Percentiles rank a stretch among this genome's conserved stretches.
phyloP scores from a whole-genome alignment of 225 moss, liverwort and hornwort species.

The Sphagnum contortum region DNA sequence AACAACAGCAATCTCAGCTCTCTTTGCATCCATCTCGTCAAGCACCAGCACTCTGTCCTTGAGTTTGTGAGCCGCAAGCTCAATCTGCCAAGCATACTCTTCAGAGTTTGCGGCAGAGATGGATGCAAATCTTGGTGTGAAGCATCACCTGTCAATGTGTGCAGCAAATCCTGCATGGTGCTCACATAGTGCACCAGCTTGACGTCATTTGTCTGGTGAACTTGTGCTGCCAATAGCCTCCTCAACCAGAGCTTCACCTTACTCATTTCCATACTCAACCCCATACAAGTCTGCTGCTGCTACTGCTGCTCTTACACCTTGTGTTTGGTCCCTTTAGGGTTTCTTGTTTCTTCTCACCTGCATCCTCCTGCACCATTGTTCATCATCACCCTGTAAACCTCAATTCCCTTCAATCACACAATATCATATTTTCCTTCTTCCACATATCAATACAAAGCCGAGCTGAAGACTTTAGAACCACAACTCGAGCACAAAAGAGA shows the following conservation, averaged over 20 bases:
- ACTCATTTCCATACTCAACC: slow-evolving; percentile 32
- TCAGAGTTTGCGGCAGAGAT: slow-evolving; percentile 52
- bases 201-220: slow-evolving; percentile 47
- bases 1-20: slow-evolving; percentile 1
- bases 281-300: too few species aligned
- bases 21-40: background rate
- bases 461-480: too few species aligned
- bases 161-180: slow-evolving; percentile 67
- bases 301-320: too few species aligned
- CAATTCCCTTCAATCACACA: too few species aligned
- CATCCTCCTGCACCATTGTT: too few species aligned
- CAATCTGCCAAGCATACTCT: slow-evolving; percentile 67
- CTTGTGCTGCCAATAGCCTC: slow-evolving; percentile 52
- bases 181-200: slow-evolving; percentile 84
- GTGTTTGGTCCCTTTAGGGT: too few species aligned
- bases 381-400: too few species aligned
- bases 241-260: slow-evolving; percentile 59
- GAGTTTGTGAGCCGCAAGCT: slow-evolving; percentile 57
- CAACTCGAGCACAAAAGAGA: too few species aligned
- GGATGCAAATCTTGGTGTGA: slow-evolving; percentile 43
- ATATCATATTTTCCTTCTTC: too few species aligned
- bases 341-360: too few species aligned
- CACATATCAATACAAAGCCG: too few species aligned
- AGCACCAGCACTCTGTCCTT: slow-evolving; percentile 8
- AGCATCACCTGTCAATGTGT: slow-evolving; percentile 61